Conservation (phyloP, 2,329 filamentous ascomycete genomes). For the Alternaria triticina region DNA sequence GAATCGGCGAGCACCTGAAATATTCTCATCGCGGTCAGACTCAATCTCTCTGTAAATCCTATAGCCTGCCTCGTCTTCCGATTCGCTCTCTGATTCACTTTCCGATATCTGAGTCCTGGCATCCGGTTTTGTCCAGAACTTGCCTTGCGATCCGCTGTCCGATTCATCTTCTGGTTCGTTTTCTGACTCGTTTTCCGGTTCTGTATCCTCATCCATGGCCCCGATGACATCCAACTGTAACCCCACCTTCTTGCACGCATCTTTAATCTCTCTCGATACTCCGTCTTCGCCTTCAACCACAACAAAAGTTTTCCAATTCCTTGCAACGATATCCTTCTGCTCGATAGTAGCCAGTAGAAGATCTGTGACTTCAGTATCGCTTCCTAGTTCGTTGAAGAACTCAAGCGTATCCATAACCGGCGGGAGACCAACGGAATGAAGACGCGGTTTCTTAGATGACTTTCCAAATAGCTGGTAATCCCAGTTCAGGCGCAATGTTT, state of each 20-base stretch:
- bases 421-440: conserved; percentile 40
- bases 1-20: not conserved
- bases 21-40: not conserved
- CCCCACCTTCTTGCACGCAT: conserved; percentile 27
- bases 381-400: conserved; percentile 42
- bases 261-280: conserved; percentile 30
- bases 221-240: conserved; percentile 56
- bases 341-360: conserved; percentile 35
- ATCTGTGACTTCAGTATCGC: conserved; percentile 38
- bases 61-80: not conserved
- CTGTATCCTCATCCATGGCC: conserved; percentile 38
- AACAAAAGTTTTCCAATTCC: conserved; percentile 31
- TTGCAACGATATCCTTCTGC: conserved; percentile 34
- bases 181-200: not conserved
- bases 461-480: conserved; percentile 43
- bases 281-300: conserved; percentile 34
- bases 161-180: not conserved
- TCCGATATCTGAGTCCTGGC: not conserved
- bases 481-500: conserved; percentile 37
- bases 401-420: conserved; percentile 36
- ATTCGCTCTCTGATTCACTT: not conserved
- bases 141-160: not conserved
- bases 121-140: not conserved
- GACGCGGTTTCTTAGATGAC: conserved; percentile 38
- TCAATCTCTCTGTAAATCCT: not conserved